Evolutionary conservation across 2,329 filamentous ascomycete genomes (phyloP), one percentile per base, ranked within the genome.

Genomic region (Rhynchosporium secalis): DNA sequence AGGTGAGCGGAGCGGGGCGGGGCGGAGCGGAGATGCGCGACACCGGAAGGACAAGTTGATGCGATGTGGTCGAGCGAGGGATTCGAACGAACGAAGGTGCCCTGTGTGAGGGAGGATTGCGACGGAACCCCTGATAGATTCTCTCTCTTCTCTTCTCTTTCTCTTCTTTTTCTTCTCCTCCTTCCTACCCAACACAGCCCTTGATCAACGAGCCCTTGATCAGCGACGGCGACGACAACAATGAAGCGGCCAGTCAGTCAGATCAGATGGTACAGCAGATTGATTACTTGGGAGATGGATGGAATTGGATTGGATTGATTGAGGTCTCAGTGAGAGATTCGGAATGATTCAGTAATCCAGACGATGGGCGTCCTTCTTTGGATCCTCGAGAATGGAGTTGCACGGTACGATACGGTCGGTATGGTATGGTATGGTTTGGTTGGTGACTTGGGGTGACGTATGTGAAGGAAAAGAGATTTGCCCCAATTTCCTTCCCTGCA

Each of bases 91-190:
- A 15, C 5, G 43, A 20, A 28, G 40, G 49, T 47, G 38, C 15
- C 45, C 3, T 31, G 31, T 41, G 56, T 48, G 43, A 41, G 45
- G 2, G 52, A 49, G 36, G 45, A 55, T 60, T 47, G 58, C 58
- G 49, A 40, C 52, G 54, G 38, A 52, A 60, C 38, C 38, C 51
- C 49, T 56, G 59, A 52, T 45, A 36, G 33, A 36, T 36, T 6
- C 9, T 36, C 9, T 10, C 33, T 10, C 33, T 36, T 36, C 33
- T 36, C 33, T 51, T 47, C 38, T 58, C 31, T 57, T 28, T 45
- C 10, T 40, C 45, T n/a, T 5, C 2, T 43, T n/a, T n/a, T 43
- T 43, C 41, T 15, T 52, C 36, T 20, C 20, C 20, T 20, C 20
- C 20, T 20, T 20, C 20, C 20, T 20, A 20, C 20, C 20, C 8